A percentile compares a stretch with the other conserved stretches of the same genome.
phyloP scores from a whole-genome alignment of 768 basidiomycete genomes.

The Rhizopogon roseolus region DNA sequence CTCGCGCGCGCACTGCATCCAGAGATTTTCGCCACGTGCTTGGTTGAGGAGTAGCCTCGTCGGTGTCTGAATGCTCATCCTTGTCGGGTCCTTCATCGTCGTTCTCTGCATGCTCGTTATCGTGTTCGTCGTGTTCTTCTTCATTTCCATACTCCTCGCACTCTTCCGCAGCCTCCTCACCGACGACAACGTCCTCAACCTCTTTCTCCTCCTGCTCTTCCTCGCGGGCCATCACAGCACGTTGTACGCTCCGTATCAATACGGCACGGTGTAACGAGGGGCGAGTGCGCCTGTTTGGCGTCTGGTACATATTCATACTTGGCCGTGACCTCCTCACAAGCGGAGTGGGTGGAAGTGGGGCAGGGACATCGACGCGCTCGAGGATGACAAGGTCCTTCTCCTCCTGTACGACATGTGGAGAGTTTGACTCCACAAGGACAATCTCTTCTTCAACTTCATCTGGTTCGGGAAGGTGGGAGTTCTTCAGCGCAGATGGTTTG shows the following conservation, averaged over 20 bases:
- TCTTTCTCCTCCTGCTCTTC: constrained; percentile 47
- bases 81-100: constrained; percentile 7
- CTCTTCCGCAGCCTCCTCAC: constrained; percentile 36
- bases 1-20: constrained; percentile 22
- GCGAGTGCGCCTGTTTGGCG: constrained; percentile 27
- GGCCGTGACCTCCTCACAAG: not conserved
- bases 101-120: constrained; percentile 4
- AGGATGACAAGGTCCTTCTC: constrained; percentile 68
- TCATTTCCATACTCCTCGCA: constrained; percentile 25
- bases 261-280: constrained; percentile 65
- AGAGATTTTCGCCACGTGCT: constrained; percentile 29
- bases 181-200: constrained; percentile 45
- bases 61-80: constrained; percentile 13
- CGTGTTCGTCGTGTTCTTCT: constrained; percentile 9
- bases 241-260: constrained; percentile 64
- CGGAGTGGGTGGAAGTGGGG: constrained; percentile 10
- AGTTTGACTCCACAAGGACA: constrained; percentile 59
- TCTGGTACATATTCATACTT: constrained; percentile 4
- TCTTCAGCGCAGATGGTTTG: constrained; percentile 3
- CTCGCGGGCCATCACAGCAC: constrained; percentile 48
- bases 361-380: constrained; percentile 51
- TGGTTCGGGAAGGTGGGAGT: constrained; percentile 20
- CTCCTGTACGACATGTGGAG: constrained; percentile 66
- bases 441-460: constrained; percentile 45
- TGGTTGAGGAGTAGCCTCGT: constrained; percentile 2